Conservation (phyloP, 495 filamentous ascomycete genomes). For the Aspergillus nidulans region DNA sequence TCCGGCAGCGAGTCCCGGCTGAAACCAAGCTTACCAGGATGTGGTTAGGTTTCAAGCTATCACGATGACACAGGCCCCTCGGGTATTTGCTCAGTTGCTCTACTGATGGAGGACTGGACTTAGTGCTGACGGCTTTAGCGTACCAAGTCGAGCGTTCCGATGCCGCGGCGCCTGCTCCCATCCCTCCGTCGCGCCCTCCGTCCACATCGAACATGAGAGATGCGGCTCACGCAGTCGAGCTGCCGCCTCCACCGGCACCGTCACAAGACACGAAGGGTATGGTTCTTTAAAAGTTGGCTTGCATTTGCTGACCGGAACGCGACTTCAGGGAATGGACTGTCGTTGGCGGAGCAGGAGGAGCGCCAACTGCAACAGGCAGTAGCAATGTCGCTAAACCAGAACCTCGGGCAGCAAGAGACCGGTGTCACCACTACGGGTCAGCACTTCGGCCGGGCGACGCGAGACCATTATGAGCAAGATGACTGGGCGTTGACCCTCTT, state of each 20-base stretch:
- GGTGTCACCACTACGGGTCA: constrained; percentile 46
- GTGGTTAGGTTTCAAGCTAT: constrained; percentile 18
- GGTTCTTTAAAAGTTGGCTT: background rate
- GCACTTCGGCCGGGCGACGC: constrained; percentile 70
- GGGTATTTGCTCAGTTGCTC: constrained; percentile 15
- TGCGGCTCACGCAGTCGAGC: background rate
- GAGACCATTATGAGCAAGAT: constrained; percentile 63
- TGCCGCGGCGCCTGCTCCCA: constrained; percentile 31
- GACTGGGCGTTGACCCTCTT: constrained; percentile 72
- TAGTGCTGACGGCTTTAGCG: constrained; percentile 31
- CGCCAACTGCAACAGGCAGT: constrained; percentile 56
- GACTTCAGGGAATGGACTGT: constrained; percentile 39
- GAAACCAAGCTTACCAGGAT: constrained; percentile 11
- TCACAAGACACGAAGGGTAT: constrained; percentile 22
- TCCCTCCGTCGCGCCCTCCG: constrained; percentile 63
- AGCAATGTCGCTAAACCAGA: constrained; percentile 46
- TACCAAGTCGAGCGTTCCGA: constrained; percentile 57
- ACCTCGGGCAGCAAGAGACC: constrained; percentile 51
- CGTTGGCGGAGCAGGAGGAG: constrained; percentile 51
- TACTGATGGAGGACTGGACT: background rate
- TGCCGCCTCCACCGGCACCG: constrained; percentile 5
- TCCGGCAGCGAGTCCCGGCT: background rate
- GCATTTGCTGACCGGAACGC: constrained; percentile 23
- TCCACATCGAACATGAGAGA: constrained; percentile 53
- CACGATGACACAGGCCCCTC: constrained; percentile 22